Percentiles rank a stretch among this genome's conserved stretches.
phyloP scores from a whole-genome alignment of 495 filamentous ascomycete genomes.

The Trichoderma gamsii region DNA sequence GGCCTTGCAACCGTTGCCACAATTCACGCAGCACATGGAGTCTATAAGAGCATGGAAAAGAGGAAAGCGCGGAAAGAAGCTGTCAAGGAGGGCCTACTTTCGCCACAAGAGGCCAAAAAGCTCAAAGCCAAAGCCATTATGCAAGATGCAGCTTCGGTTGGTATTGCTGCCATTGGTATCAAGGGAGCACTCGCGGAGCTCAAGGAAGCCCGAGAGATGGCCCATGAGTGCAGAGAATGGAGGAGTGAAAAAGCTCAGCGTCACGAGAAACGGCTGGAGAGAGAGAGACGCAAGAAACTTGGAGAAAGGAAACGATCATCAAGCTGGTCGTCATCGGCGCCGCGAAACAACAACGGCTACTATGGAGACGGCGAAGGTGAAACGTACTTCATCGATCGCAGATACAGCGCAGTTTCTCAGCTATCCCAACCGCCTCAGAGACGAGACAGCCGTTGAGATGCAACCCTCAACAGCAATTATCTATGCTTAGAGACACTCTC shows the following conservation, averaged over 20 bases:
- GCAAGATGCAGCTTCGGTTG: slow-evolving; percentile 70
- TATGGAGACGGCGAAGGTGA: slow-evolving; percentile 15
- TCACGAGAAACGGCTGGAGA: slow-evolving; percentile 35
- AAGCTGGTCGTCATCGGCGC: slow-evolving; percentile 31
- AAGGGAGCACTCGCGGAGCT: slow-evolving; percentile 70
- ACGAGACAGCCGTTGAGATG: neutral
- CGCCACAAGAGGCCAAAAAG: slow-evolving; percentile 66
- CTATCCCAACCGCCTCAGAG: neutral
- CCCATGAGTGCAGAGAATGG: slow-evolving; percentile 38
- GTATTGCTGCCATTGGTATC: slow-evolving; percentile 80
- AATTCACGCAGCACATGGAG: slow-evolving; percentile 76
- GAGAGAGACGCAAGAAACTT: slow-evolving; percentile 29
- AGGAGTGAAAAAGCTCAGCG: slow-evolving; percentile 36
- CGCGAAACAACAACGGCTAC: slow-evolving; percentile 25
- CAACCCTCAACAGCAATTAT: neutral
- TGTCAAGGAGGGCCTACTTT: slow-evolving; percentile 68
- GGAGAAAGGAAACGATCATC: slow-evolving; percentile 21
- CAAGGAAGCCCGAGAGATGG: slow-evolving; percentile 40
- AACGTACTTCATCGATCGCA: neutral
- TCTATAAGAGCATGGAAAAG: slow-evolving; percentile 71
- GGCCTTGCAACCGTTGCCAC: slow-evolving; percentile 83
- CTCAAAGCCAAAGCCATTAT: slow-evolving; percentile 66
- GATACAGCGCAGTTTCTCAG: neutral
- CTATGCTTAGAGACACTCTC: neutral
- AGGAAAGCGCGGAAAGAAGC: slow-evolving; percentile 62